phyloP scores from a whole-genome alignment of 2,329 filamentous ascomycete species.

The Blastomyces silverae region DNA sequence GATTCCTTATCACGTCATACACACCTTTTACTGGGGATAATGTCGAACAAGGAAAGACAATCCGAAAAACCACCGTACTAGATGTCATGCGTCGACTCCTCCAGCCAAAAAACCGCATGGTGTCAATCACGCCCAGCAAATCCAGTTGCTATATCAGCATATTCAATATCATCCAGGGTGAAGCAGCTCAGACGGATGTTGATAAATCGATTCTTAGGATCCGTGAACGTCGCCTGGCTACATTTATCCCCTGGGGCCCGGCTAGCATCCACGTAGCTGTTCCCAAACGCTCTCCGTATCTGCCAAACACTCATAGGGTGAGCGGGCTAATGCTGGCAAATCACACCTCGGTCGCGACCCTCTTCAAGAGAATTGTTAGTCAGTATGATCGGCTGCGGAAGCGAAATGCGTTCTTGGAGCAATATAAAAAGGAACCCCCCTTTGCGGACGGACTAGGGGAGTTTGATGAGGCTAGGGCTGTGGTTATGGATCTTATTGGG shows the following conservation, averaged over 20 bases:
- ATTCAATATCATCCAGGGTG: constrained; percentile 96
- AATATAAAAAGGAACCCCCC: constrained; percentile 90
- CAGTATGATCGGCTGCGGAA: constrained; percentile 94
- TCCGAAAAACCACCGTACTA: constrained; percentile 93
- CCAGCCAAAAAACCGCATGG: constrained; percentile 99
- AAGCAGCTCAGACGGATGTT: constrained; percentile 94
- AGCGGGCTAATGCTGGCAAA: constrained; percentile 97
- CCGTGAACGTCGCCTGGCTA: constrained; percentile 83
- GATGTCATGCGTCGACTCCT: constrained; percentile 94
- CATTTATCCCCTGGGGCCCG: constrained; percentile 97
- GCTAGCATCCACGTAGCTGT: constrained; percentile 96
- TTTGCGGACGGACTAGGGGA: constrained; percentile 88
- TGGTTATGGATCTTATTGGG: constrained; percentile 81
- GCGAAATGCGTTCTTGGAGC: constrained; percentile 92
- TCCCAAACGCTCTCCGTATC: constrained; percentile 93
- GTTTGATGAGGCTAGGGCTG: constrained; percentile 89
- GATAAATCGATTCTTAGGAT: constrained; percentile 97
- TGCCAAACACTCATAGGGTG: constrained; percentile 87
- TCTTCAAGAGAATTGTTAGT: constrained; percentile 88
- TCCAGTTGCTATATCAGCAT: constrained; percentile 99
- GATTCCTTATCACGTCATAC: constrained; percentile 98
- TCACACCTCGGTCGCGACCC: constrained; percentile 90
- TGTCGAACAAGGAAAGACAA: constrained; percentile 93
- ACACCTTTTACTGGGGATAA: constrained; percentile 96
- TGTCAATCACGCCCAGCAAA: constrained; percentile 89